Evolutionary conservation across 2,329 filamentous ascomycete species (phyloP).

Genomic region (Paracamarosporium sp.): DNA sequence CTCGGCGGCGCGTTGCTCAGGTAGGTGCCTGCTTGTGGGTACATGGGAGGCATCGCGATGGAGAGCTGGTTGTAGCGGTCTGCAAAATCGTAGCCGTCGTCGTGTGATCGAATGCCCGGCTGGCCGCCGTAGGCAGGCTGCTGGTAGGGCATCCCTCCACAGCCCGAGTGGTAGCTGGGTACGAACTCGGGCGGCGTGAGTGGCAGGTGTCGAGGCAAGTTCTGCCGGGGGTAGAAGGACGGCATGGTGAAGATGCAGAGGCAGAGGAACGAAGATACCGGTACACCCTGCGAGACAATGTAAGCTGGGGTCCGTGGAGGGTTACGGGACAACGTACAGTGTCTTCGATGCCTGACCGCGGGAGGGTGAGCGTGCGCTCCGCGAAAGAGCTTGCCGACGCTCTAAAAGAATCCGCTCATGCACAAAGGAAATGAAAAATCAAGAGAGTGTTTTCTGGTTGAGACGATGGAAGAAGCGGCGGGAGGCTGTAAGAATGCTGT

Average conservation of each 20-base stretch:
- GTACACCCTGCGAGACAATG: conserved; percentile 44
- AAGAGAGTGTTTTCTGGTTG: conserved; percentile 21
- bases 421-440: conserved; percentile 34
- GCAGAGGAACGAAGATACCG: conserved; percentile 51
- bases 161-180: conserved; percentile 52
- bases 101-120: conserved; percentile 49
- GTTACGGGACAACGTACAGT: conserved; percentile 38
- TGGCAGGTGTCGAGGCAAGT: conserved; percentile 51
- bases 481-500: conserved; percentile 32
- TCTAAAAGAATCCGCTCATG: conserved; percentile 45
- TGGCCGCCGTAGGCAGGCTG: conserved; percentile 52
- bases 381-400: conserved; percentile 35
- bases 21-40: conserved; percentile 49
- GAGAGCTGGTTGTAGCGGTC: conserved; percentile 54
- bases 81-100: conserved; percentile 55
- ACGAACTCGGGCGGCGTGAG: conserved; percentile 59
- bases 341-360: conserved; percentile 44
- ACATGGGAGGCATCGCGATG: conserved; percentile 48
- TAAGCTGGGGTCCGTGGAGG: conserved; percentile 19
- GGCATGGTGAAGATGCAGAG: conserved; percentile 53
- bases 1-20: conserved; percentile 43
- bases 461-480: conserved; percentile 27
- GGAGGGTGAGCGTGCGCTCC: conserved; percentile 46
- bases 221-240: conserved; percentile 57
- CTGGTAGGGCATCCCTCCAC: conserved; percentile 54